Evolutionary conservation across 1,284 basidiomycete genomes (phyloP).

Genomic region (Melampsora americana): DNA sequence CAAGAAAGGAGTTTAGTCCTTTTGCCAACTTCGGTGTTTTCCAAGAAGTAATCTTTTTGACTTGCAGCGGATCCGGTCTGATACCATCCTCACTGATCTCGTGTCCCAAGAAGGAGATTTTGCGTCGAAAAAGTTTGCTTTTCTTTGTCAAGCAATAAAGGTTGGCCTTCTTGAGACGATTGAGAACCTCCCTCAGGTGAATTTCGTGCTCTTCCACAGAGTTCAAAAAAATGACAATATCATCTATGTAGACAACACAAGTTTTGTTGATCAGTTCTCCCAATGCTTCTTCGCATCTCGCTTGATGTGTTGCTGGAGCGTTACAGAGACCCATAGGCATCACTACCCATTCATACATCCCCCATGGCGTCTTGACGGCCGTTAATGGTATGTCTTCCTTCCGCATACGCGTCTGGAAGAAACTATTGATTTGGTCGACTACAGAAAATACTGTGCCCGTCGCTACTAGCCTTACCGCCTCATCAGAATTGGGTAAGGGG

Average conservation of each 20-base stretch:
- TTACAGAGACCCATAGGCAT: constrained; percentile 58
- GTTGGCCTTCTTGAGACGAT: too few relatives aligned
- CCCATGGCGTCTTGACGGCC: constrained; percentile 10
- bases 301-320: constrained; percentile 54
- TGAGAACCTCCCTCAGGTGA: not conserved
- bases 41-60: too few relatives aligned
- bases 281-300: constrained; percentile 37
- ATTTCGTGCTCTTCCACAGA: not conserved
- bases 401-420: constrained; percentile 11
- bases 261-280: too few relatives aligned
- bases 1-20: too few relatives aligned
- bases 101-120: too few relatives aligned
- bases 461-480: not conserved
- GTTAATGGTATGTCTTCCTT: constrained; percentile 1
- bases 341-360: constrained; percentile 57
- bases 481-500: constrained; percentile 6
- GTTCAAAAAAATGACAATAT: not conserved
- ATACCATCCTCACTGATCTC: too few relatives aligned
- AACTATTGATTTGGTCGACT: not conserved
- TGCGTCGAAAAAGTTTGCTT: too few relatives aligned
- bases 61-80: too few relatives aligned
- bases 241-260: constrained; percentile 5
- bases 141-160: too few relatives aligned
- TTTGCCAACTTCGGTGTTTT: too few relatives aligned
- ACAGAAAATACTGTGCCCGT: not conserved